Percentiles rank a stretch among this genome's conserved stretches.
phyloP scores from a whole-genome alignment of 352 stramenopile genomes.

The Blastocystis sp. region DNA sequence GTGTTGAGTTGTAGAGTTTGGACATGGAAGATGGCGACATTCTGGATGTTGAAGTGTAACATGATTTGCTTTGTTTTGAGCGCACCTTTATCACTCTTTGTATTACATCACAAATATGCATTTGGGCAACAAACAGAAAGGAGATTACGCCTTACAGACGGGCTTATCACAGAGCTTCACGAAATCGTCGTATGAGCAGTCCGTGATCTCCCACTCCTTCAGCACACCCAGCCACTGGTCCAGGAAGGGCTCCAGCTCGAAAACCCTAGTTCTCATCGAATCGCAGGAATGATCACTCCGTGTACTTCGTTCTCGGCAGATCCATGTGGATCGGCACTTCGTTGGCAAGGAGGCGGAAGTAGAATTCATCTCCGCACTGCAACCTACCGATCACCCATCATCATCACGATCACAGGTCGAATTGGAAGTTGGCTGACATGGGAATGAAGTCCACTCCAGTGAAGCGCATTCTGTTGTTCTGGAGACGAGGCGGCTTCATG shows the following conservation, averaged over 20 bases:
- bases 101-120: background rate
- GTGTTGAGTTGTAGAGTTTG: background rate
- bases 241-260: background rate
- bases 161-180: background rate
- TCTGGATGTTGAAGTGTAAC: conserved; percentile 47
- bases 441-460: conserved; percentile 19
- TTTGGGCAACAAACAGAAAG: conserved; percentile 11
- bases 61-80: conserved; percentile 5
- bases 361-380: conserved; percentile 34
- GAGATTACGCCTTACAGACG: conserved; percentile 5
- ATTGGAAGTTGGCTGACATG: conserved; percentile 49
- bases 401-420: conserved; percentile 29
- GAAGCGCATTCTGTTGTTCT: conserved; percentile 29
- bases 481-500: background rate
- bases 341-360: conserved; percentile 29
- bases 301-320: background rate
- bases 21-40: conserved; percentile 51
- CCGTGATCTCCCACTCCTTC: background rate
- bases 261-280: conserved; percentile 1
- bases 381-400: conserved; percentile 2
- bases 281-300: background rate
- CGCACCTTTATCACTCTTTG: background rate
- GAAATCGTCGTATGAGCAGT: conserved; percentile 28
- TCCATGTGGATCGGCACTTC: conserved; percentile 7
- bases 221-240: conserved; percentile 10